Conservation (phyloP, 331 rosid genomes). For the Ulmus americana region DNA sequence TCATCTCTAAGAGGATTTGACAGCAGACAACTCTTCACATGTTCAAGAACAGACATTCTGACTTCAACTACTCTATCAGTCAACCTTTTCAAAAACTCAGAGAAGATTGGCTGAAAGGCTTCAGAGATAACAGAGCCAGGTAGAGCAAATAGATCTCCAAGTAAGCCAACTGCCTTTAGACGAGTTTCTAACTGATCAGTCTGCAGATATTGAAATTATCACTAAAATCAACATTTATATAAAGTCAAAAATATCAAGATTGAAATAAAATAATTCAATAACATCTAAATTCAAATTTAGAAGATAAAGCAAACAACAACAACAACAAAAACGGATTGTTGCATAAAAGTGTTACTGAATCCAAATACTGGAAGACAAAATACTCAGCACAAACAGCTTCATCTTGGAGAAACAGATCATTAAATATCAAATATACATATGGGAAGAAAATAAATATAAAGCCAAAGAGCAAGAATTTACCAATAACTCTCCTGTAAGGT, state of each 20-base stretch:
- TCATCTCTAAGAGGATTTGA: slow-evolving; percentile 73
- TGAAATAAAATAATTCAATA: not conserved
- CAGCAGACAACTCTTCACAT: slow-evolving; percentile 73
- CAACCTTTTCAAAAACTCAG: slow-evolving; percentile 89
- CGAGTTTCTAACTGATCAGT: slow-evolving; percentile 89
- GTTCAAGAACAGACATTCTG: slow-evolving; percentile 82
- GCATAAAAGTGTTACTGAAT: not conserved
- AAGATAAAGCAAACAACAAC: not conserved
- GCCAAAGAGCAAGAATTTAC: slow-evolving; percentile 40
- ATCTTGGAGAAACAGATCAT: not conserved
- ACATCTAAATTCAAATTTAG: not conserved
- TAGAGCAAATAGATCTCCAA: slow-evolving; percentile 80
- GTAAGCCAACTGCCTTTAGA: slow-evolving; percentile 75
- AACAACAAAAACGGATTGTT: not conserved
- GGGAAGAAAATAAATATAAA: not conserved
- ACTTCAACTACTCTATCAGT: slow-evolving; percentile 84
- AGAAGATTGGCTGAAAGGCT: slow-evolving; percentile 84
- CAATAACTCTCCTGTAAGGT: slow-evolving; percentile 91
- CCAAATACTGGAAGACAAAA: not conserved
- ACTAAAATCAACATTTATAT: slow-evolving; percentile 14
- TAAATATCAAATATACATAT: not conserved
- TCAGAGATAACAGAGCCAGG: slow-evolving; percentile 66
- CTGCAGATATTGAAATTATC: slow-evolving; percentile 46
- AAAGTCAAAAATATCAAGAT: not conserved
- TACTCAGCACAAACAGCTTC: slow-evolving; percentile 5